phyloP scores from a whole-genome alignment of 139 green algal species.

The Desmodesmus armatus region DNA sequence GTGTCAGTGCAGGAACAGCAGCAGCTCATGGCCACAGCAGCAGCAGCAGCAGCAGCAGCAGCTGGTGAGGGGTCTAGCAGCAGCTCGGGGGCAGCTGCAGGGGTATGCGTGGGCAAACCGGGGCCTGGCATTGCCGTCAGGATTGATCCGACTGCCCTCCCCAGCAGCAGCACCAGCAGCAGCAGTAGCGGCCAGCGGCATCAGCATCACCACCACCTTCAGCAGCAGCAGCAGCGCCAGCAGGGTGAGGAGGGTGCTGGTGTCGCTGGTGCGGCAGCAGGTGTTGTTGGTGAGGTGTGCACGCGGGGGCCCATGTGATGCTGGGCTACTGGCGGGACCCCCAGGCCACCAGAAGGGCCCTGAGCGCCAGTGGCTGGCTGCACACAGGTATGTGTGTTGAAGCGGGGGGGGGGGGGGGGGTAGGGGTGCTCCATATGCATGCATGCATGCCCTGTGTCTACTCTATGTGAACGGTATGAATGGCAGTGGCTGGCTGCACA shows the following conservation, averaged over 20 bases:
- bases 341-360: background rate
- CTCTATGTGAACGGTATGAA: too few relatives aligned
- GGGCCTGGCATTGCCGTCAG: slow-evolving; percentile 39
- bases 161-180: background rate
- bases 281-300: slow-evolving; percentile 1
- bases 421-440: too few relatives aligned
- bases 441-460: too few relatives aligned
- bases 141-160: background rate
- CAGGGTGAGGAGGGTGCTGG: too few relatives aligned
- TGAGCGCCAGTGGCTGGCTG: background rate
- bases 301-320: too few relatives aligned
- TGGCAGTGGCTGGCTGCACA: too few relatives aligned
- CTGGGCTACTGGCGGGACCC: background rate
- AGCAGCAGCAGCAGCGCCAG: background rate
- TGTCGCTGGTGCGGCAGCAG: background rate
- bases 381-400: background rate
- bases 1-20: background rate
- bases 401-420: too few relatives aligned
- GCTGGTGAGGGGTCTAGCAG: background rate
- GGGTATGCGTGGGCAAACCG: slow-evolving; percentile 41
- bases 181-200: background rate
- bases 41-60: slow-evolving; percentile 48
- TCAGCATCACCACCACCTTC: background rate
- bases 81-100: background rate
- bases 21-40: slow-evolving; percentile 52